Base-by-base conservation (phyloP, 1,284 basidiomycete genomes). In the Austroboletus olivaceoglutinosus region DNA sequence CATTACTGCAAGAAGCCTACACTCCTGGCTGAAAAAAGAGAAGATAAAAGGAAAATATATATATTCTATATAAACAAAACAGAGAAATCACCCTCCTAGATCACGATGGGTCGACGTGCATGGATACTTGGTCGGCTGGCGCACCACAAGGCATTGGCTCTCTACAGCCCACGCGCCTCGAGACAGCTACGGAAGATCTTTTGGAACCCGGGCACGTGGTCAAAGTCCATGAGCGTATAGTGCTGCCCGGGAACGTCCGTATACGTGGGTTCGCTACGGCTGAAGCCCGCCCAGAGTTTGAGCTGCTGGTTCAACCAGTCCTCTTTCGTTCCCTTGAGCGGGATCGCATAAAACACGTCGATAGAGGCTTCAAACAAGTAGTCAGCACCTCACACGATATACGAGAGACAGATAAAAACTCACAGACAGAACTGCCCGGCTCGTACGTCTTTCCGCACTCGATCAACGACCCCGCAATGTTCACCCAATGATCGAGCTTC, bases 231-330 rank as follows among this genome's bases (percentile, higher is more conserved):
- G 29, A 67, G 59, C 8, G 65, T 70, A 48, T 67, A 66, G 47
- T 67, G 65, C 10, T 61, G 61, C 43, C 65, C 68, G 0, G 68
- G 68, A 2, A 70, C 65, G n/a, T 67, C 64, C 6, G 54, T 66
- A 5, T 58, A 67, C 11, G 56, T 16, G 10, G 65, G 52, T 39
- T 67, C 63, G 25, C 38, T 11, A 4, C 65, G 63, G 37, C 59
- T 57, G 58, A 58, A 67, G 0, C 19, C 57, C 9, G 21, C 43
- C 65, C 68, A 70, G 12, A 67, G 61, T 46, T 57, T 69, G 36
- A 70, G 67, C 22, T 70, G 67, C 1, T 68, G 56, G 62, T 67
- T 69, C 43, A 70, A 7, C 68, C 68, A 67, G 49, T 70, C 65
- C 9, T 58, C 59, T 22, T 70, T 70, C 50, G 27, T 67, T 0